A percentile compares a stretch with the other conserved stretches of the same genome.
phyloP scores from a whole-genome alignment of 257 asterid species.

The Fraxinus americana region DNA sequence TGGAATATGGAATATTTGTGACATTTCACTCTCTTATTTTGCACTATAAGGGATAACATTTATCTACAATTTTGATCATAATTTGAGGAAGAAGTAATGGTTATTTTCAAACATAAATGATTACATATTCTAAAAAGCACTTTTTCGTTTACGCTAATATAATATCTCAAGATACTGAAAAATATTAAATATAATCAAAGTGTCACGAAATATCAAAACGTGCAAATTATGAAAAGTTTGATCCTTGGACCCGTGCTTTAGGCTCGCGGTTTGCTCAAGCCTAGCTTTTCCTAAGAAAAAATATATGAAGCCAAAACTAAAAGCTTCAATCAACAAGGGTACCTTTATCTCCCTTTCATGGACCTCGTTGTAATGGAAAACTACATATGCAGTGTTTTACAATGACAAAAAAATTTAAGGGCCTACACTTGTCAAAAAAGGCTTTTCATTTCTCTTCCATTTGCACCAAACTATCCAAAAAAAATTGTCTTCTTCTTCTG shows the following conservation, averaged over 20 bases:
- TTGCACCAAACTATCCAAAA: neutral
- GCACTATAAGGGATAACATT: slow-evolving; percentile 8
- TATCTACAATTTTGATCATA: neutral
- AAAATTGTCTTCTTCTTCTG: neutral
- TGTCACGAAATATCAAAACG: too few relatives aligned
- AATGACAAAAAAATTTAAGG: neutral
- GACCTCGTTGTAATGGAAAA: neutral
- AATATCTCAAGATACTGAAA: neutral
- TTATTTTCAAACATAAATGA: neutral
- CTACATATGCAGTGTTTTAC: too few relatives aligned
- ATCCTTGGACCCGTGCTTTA: neutral
- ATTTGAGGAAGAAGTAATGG: neutral
- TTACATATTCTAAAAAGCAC: neutral
- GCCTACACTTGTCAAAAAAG: neutral
- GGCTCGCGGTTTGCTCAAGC: neutral
- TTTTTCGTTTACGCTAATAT: too few relatives aligned
- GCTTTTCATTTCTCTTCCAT: neutral
- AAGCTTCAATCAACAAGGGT: neutral
- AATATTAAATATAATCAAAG: too few relatives aligned
- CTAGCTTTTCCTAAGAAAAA: neutral
- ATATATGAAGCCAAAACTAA: neutral
- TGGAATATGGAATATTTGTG: slow-evolving; percentile 18
- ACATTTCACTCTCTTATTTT: neutral
- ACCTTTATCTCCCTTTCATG: neutral
- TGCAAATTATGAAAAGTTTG: too few relatives aligned